These are phyloP conservation scores for Leucocoprinus sp. DNA, from an alignment of 768 basidiomycete species.

Conservation along the genomic window DNA sequence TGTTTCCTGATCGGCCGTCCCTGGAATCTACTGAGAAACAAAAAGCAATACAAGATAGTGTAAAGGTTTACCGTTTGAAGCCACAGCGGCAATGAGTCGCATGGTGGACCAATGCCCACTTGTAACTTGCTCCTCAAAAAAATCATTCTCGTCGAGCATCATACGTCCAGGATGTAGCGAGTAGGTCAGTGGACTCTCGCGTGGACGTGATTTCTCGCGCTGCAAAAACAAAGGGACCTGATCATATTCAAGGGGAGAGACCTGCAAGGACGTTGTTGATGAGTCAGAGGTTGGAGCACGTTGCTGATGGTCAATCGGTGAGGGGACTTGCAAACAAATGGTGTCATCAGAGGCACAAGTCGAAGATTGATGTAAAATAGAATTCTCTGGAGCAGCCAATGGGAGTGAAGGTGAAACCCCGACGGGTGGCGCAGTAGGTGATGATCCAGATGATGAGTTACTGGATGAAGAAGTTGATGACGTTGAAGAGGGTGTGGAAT, in stretches of 20 bases:
- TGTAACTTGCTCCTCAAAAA: constrained; percentile 50
- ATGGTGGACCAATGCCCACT: constrained; percentile 85
- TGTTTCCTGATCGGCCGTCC: constrained; percentile 39
- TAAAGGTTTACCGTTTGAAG: constrained; percentile 56
- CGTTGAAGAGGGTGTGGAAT: constrained; percentile 14
- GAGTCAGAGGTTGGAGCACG: neutral
- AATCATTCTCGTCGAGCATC: constrained; percentile 10
- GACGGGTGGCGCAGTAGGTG: constrained; percentile 1
- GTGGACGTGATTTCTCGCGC: neutral
- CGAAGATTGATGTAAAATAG: neutral
- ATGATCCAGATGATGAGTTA: constrained; percentile 9
- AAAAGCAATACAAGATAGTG: neutral
- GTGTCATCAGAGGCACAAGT: neutral
- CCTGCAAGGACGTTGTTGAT: neutral
- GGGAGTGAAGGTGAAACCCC: neutral
- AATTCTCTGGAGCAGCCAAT: neutral
- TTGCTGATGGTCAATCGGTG: neutral
- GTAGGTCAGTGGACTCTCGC: constrained; percentile 3
- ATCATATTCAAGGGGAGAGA: neutral
- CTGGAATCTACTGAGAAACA: constrained; percentile 18
- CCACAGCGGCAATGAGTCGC: constrained; percentile 85
- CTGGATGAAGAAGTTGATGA: constrained; percentile 7
- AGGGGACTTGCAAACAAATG: neutral
- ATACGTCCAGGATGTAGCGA: constrained; percentile 8
- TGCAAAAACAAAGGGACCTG: constrained; percentile 1